Percentiles rank a stretch among this genome's conserved stretches.
Evolutionary conservation across 768 basidiomycete species (phyloP).

Genomic region (Kwoniella sp.): DNA sequence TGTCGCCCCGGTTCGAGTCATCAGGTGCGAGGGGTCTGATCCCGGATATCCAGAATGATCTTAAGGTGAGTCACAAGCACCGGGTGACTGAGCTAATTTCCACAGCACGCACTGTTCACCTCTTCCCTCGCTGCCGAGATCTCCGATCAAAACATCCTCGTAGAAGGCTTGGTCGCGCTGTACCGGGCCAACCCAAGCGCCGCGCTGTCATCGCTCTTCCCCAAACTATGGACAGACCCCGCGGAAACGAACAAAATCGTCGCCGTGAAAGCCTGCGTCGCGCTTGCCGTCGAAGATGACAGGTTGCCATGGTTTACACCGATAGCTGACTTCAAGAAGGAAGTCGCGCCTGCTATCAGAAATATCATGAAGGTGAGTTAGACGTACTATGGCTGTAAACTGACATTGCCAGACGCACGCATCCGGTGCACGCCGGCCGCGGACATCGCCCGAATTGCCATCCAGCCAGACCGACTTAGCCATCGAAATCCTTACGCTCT

Average conservation of each 20-base stretch:
- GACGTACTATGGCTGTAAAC: no score
- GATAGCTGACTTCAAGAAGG: slow-evolving; percentile 8
- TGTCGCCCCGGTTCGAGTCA: slow-evolving; percentile 62
- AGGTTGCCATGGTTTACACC: slow-evolving; percentile 32
- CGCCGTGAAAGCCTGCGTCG: slow-evolving; percentile 72
- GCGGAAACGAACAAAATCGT: slow-evolving; percentile 79
- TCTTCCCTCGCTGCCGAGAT: slow-evolving; percentile 69
- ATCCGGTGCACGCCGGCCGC: slow-evolving; percentile 10
- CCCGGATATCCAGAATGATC: slow-evolving; percentile 73
- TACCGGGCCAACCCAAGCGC: slow-evolving; percentile 70
- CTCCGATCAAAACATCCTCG: slow-evolving; percentile 73
- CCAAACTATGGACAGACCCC: slow-evolving; percentile 69
- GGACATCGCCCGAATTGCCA: slow-evolving; percentile 18
- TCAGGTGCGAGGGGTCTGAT: slow-evolving; percentile 67
- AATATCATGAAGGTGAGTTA: slow-evolving; percentile 36
- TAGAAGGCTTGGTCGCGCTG: slow-evolving; percentile 71
- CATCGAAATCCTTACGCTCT: slow-evolving; percentile 31
- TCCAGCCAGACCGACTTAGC: slow-evolving; percentile 24
- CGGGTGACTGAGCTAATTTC: no score
- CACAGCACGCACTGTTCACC: slow-evolving; percentile 57
- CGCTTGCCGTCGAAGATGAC: slow-evolving; percentile 67
- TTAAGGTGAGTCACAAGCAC: slow-evolving; percentile 69
- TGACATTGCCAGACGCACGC: slow-evolving; percentile 10
- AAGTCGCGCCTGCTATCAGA: slow-evolving; percentile 20
- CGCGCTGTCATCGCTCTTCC: slow-evolving; percentile 66